These are phyloP conservation scores for Plantago elongata DNA, from an alignment of 257 asterid species.

Conservation along the genomic window DNA sequence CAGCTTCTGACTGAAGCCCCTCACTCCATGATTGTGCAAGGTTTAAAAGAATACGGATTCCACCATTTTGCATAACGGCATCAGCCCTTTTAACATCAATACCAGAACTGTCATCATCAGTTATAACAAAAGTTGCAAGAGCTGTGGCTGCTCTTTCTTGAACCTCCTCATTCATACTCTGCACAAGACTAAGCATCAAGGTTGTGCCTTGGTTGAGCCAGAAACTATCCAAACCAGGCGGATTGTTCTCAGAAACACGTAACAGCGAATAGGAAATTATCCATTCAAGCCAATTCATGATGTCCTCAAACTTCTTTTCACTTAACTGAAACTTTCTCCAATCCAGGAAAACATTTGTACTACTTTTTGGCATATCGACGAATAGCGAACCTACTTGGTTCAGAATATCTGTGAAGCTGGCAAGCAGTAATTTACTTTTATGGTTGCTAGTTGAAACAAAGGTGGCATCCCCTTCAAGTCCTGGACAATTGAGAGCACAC, in stretches of 20 bases:
- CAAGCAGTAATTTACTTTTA: constrained; percentile 55
- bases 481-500: constrained; percentile 56
- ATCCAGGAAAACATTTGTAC: constrained; percentile 37
- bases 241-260: constrained; percentile 55
- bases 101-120: constrained; percentile 71
- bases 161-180: constrained; percentile 71
- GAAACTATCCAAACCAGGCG: constrained; percentile 62
- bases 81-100: constrained; percentile 72
- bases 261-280: constrained; percentile 57
- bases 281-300: constrained; percentile 69
- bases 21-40: constrained; percentile 80
- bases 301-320: constrained; percentile 37
- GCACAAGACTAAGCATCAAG: constrained; percentile 66
- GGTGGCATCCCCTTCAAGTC: constrained; percentile 41
- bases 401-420: constrained; percentile 46
- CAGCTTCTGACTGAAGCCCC: constrained; percentile 83
- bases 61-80: constrained; percentile 63
- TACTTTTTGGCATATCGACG: constrained; percentile 33
- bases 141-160: constrained; percentile 90
- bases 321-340: constrained; percentile 37
- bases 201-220: constrained; percentile 79
- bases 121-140: constrained; percentile 70
- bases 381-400: constrained; percentile 50
- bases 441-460: constrained; percentile 41
- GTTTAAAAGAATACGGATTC: constrained; percentile 56